Conservation (phyloP, 495 filamentous ascomycete species). For the Aspergillus affinis region DNA sequence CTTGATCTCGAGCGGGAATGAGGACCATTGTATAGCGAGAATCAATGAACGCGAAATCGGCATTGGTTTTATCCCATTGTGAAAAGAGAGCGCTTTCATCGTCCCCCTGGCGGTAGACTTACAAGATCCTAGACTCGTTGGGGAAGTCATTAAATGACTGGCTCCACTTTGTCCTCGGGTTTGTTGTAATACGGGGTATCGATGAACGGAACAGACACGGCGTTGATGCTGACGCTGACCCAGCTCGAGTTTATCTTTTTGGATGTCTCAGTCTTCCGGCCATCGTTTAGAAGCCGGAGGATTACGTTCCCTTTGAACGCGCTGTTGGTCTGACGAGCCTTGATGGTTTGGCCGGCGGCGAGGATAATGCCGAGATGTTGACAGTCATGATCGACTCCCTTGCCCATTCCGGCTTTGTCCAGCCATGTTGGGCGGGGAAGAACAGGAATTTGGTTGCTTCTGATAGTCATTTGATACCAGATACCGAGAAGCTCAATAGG, state of each 20-base stretch:
- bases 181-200: neutral
- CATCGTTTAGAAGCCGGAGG: conserved; percentile 3
- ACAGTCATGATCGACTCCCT: conserved; percentile 5
- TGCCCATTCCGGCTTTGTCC: conserved; percentile 5
- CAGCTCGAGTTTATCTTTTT: conserved; percentile 1
- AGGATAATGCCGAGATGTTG: conserved; percentile 6
- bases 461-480: too few species aligned
- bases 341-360: conserved; percentile 4
- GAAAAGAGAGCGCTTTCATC: neutral
- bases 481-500: too few species aligned
- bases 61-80: too few species aligned
- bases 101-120: conserved; percentile 4
- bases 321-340: conserved; percentile 4
- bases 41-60: neutral
- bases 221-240: neutral
- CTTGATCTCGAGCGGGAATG: conserved; percentile 1
- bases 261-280: conserved; percentile 3
- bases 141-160: conserved; percentile 8
- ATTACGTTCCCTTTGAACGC: conserved; percentile 1
- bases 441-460: conserved; percentile 5
- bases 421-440: conserved; percentile 11
- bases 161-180: neutral
- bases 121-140: neutral
- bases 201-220: conserved; percentile 4
- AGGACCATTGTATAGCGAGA: neutral